These are phyloP conservation scores for Moesziomyces globuligerus DNA, from an alignment of 1,284 basidiomycete genomes.

Conservation along the genomic window DNA sequence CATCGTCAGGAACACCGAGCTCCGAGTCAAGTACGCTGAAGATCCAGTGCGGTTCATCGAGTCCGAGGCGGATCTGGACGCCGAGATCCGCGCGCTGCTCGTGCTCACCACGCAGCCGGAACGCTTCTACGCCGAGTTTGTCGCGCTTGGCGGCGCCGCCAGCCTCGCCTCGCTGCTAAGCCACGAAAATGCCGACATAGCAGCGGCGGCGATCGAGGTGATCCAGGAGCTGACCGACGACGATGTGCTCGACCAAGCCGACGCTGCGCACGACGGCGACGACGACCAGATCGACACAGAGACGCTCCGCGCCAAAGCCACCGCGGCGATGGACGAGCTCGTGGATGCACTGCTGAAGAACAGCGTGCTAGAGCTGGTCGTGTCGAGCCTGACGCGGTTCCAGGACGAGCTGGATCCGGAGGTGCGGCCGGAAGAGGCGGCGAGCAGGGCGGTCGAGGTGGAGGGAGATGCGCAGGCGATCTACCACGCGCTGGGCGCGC, in stretches of 20 bases:
- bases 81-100: slow-evolving; percentile 80
- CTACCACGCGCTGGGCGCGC: slow-evolving; percentile 73
- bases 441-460: slow-evolving; percentile 20
- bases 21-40: slow-evolving; percentile 73
- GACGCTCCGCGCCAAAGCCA: slow-evolving; percentile 1
- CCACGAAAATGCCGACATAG: slow-evolving; percentile 66
- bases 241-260: slow-evolving; percentile 83
- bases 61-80: slow-evolving; percentile 93
- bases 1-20: slow-evolving; percentile 91
- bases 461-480: slow-evolving; percentile 57
- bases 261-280: slow-evolving; percentile 72
- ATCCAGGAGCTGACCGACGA: slow-evolving; percentile 96
- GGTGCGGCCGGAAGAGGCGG: slow-evolving; percentile 13
- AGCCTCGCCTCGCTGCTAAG: slow-evolving; percentile 81
- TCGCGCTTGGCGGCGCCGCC: slow-evolving; percentile 77
- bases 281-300: slow-evolving; percentile 70
- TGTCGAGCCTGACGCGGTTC: slow-evolving; percentile 78
- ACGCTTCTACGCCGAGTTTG: slow-evolving; percentile 87
- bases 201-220: slow-evolving; percentile 52
- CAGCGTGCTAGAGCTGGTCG: slow-evolving; percentile 85
- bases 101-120: slow-evolving; percentile 87
- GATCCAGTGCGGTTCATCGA: slow-evolving; percentile 85
- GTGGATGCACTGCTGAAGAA: slow-evolving; percentile 73
- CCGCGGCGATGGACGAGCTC: slow-evolving; percentile 26
- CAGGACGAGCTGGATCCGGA: slow-evolving; percentile 31